phyloP scores from a whole-genome alignment of 352 stramenopile species.

The Globisporangium paddicum region DNA sequence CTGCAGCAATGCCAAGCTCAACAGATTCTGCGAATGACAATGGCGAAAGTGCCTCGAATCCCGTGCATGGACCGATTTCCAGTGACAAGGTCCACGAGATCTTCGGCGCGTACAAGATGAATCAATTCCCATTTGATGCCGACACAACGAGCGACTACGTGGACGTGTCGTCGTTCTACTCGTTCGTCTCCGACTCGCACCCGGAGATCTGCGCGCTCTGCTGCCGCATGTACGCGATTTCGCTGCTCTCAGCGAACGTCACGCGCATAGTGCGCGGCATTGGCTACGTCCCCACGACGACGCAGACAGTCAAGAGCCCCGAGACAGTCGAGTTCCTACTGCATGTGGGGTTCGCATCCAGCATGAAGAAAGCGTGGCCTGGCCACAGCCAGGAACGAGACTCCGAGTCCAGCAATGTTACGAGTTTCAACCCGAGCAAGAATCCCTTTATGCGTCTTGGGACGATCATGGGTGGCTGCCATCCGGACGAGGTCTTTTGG shows the following conservation, averaged over 20 bases:
- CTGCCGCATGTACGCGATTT: conserved; percentile 69
- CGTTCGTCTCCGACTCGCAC: conserved; percentile 75
- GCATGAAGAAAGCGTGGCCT: conserved; percentile 20
- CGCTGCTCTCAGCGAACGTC: conserved; percentile 53
- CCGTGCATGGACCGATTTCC: conserved; percentile 18
- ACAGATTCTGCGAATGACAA: background rate
- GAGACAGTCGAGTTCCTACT: conserved; percentile 54
- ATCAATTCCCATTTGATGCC: conserved; percentile 69
- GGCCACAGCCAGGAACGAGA: background rate
- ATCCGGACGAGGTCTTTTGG: conserved; percentile 46
- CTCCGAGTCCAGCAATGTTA: background rate
- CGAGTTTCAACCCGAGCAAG: background rate
- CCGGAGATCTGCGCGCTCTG: conserved; percentile 77
- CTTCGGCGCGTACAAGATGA: conserved; percentile 55
- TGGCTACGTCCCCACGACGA: conserved; percentile 48
- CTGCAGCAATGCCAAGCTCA: background rate
- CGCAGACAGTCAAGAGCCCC: conserved; percentile 41
- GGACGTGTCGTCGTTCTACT: conserved; percentile 83
- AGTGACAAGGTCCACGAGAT: conserved; percentile 36
- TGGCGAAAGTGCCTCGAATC: background rate
- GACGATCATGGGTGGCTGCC: conserved; percentile 16
- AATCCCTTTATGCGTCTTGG: background rate
- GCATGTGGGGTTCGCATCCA: conserved; percentile 66
- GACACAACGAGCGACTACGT: conserved; percentile 71
- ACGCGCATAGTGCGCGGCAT: conserved; percentile 52